Evolutionary conservation across 106 monocot genomes (phyloP), one percentile per base, ranked within the genome.

Genomic region (Gastrodia elata): DNA sequence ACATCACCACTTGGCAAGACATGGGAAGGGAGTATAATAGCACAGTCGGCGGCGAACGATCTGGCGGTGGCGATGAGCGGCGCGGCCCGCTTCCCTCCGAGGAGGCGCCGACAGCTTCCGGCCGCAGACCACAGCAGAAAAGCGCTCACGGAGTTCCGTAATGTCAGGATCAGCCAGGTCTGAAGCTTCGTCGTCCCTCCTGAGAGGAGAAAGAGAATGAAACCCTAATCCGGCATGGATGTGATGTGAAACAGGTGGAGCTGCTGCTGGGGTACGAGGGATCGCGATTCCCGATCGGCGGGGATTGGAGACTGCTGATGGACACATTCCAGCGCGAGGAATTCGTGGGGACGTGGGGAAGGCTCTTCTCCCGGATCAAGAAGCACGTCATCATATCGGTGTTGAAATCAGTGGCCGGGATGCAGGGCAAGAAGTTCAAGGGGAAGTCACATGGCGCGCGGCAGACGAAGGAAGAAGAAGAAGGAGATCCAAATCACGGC

Each of bases 341-440:
- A 49, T 94, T 90, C 71, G 88, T 86, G 71, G 90, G 94, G 52
- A 94, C 94, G 9, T 94, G 94, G 90, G 85, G 94, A 73, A 72
- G 86, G 55, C 81, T 94, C 11, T 94, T 94, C 57, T 94, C 94
- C 34, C 73, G 83, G 71, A 84, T 94, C n/a, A 94, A 94, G 82
- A 94, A 94, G 68, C 94, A 90, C 56, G 88, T 94, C 20, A 94
- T 94, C 38, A 90, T 90, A 90, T 87, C 90, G 43, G 94, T 94
- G 48, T 68, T 94, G 49, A 94, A 94, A 70, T 94, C 94, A 8
- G 86, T 94, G 8, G 88, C 94, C 55, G 94, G 94, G 39, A 94
- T 94, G 94, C 94, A 91, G 87, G 94, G 90, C 15, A 94, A 91
- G 68, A 94, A 94, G 56, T 94, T 94, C 75, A 91, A 90, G 46